Evolutionary conservation across 2,329 filamentous ascomycete genomes (phyloP).

Genomic region (Ophiostoma perfectum): DNA sequence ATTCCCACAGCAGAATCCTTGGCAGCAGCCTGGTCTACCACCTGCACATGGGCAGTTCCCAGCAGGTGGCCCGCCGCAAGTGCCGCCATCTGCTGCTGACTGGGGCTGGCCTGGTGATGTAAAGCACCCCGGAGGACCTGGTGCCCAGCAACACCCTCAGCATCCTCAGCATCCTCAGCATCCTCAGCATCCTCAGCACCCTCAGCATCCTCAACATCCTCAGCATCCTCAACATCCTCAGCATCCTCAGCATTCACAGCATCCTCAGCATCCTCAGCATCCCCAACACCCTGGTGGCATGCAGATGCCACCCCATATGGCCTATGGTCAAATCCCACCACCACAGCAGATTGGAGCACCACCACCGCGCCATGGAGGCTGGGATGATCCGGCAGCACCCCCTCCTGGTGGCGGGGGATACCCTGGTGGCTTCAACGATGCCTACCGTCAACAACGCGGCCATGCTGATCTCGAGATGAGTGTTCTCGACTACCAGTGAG

Average conservation of each 20-base stretch:
- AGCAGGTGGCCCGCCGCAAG: background rate
- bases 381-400: constrained; percentile 4
- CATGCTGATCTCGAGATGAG: constrained; percentile 15
- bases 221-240: background rate
- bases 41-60: background rate
- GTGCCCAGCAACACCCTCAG: background rate
- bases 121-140: constrained; percentile 15
- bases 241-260: background rate
- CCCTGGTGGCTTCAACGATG: constrained; percentile 19
- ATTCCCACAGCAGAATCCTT: constrained; percentile 11
- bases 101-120: constrained; percentile 22
- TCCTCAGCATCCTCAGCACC: background rate
- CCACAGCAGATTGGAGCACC: constrained; percentile 6
- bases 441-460: constrained; percentile 16
- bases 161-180: background rate
- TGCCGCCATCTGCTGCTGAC: constrained; percentile 2
- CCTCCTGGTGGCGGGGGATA: background rate
- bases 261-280: background rate
- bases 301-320: constrained; percentile 13
- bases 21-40: background rate
- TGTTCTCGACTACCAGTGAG: background rate
- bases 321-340: constrained; percentile 12
- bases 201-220: background rate
- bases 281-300: background rate
- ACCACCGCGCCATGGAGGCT: constrained; percentile 7